These are phyloP conservation scores for Parachaetomium inaequale DNA, from an alignment of 495 filamentous ascomycete genomes.

Conservation along the genomic window DNA sequence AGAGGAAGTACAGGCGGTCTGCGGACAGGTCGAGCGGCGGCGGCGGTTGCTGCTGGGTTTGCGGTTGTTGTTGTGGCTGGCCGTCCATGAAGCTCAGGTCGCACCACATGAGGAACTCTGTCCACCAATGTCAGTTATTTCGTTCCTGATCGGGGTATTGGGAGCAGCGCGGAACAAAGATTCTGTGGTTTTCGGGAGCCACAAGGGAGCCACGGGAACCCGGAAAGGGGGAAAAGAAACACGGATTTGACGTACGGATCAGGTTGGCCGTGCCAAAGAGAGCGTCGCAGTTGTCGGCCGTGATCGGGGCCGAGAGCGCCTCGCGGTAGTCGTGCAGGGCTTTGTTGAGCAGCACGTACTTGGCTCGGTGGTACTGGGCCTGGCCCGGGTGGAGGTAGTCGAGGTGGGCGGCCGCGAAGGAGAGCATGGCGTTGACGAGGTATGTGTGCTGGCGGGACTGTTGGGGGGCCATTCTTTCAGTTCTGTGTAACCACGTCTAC, in stretches of 20 bases:
- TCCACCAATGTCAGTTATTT: too few species aligned
- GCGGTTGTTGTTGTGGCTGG: neutral
- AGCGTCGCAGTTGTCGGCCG: constrained; percentile 39
- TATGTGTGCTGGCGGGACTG: constrained; percentile 23
- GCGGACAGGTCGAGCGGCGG: constrained; percentile 19
- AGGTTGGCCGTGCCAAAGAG: constrained; percentile 32
- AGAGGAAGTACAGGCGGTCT: constrained; percentile 27
- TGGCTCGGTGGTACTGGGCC: constrained; percentile 22
- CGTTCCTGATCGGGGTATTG: too few species aligned
- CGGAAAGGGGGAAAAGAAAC: too few species aligned
- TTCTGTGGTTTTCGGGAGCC: too few species aligned
- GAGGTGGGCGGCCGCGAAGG: constrained; percentile 28
- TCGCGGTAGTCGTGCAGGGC: constrained; percentile 24
- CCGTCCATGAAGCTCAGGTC: constrained; percentile 25
- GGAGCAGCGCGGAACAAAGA: too few species aligned
- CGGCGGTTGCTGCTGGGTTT: neutral
- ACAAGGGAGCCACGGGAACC: too few species aligned
- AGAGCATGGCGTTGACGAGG: constrained; percentile 29
- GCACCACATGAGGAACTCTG: constrained; percentile 30
- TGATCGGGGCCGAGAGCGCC: constrained; percentile 22
- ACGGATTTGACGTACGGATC: too few species aligned
- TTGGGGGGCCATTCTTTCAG: neutral
- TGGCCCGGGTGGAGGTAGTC: constrained; percentile 16
- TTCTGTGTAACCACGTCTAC: neutral
- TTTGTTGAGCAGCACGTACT: constrained; percentile 18